Evolutionary conservation across 805 yeast species (phyloP), one percentile per base, ranked within the genome.

Genomic region (Yamadazyma endophytica): DNA sequence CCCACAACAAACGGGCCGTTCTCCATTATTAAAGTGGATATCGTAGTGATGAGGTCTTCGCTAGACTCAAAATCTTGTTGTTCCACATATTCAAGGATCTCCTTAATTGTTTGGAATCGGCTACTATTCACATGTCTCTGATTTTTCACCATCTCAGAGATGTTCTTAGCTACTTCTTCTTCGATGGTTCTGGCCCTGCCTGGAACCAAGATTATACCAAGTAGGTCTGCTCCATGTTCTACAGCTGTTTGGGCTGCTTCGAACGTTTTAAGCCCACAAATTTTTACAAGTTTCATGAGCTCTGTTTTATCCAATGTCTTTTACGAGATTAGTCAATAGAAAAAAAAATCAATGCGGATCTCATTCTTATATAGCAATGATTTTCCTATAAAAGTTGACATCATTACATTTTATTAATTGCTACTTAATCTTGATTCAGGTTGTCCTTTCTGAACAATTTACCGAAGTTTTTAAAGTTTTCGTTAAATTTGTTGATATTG

Each of bases 161-260:
- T 54, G 13, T 37, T 36, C 17, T 36, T 32, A 3, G 67, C 72
- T n/a, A 44, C 50, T 1, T 43, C 47, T 2, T 35, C 35, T 13
- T 52, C 52, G 2, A 87, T 72, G 0, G 96, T 85, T 33, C 98
- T 71, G 22, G 73, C 71, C 35, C 95, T 63, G 14, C 73, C 73
- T 0, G 97, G 97, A 2, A 88, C 97, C 51, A 92, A 54, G 17
- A 92, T 92, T 43, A 85, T 75, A 1, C 98, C 98, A 2, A 90
- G 47, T 24, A 86, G 54, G 42, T 82, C 75, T 0, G 97, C 89
- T 0, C 94, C 94, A 5, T 64, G 40, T 0, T 71, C 74, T 0
- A 88, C 58, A 0, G 96, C 96, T 4, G 46, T 49, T n/a, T 56
- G 39, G 0, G 96, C 97, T 0, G 85, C 85, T 27, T 78, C 82